A percentile compares a stretch with the other conserved stretches of the same genome.
Evolutionary conservation across 2,329 filamentous ascomycete genomes (phyloP).

Genomic region (Colletotrichum aenigma): DNA sequence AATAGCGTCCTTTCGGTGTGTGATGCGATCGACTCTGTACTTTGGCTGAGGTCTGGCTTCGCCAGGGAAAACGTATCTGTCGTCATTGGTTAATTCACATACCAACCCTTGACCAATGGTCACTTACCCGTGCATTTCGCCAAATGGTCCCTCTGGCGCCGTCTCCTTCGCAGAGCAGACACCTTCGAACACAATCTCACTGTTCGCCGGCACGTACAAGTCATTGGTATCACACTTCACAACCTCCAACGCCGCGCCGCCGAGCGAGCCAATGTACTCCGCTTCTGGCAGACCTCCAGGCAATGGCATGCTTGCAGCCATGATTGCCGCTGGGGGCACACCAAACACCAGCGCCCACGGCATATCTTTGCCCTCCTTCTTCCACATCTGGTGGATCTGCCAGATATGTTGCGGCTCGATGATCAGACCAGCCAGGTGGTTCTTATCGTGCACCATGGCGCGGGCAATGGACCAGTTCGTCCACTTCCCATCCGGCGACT

Average conservation of each 20-base stretch:
- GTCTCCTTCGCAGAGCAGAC: slow-evolving; percentile 47
- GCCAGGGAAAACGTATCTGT: slow-evolving; percentile 20
- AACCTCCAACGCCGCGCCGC: slow-evolving; percentile 47
- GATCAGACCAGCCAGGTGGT: slow-evolving; percentile 43
- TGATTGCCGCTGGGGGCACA: slow-evolving; percentile 52
- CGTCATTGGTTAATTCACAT: slow-evolving; percentile 27
- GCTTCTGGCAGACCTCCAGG: slow-evolving; percentile 52
- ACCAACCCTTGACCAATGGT: rapidly evolving
- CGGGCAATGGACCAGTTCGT: slow-evolving; percentile 51
- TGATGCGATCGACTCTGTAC: slow-evolving; percentile 50
- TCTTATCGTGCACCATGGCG: slow-evolving; percentile 50
- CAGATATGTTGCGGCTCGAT: slow-evolving; percentile 50
- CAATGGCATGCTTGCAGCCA: slow-evolving; percentile 53
- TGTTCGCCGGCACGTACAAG: slow-evolving; percentile 50
- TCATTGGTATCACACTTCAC: slow-evolving; percentile 58
- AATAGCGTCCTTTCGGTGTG: slow-evolving; percentile 51
- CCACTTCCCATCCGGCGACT: slow-evolving; percentile 49
- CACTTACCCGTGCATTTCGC: slow-evolving; percentile 37
- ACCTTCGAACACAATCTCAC: slow-evolving; percentile 57
- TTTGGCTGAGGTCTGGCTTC: slow-evolving; percentile 30
- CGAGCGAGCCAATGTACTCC: slow-evolving; percentile 52
- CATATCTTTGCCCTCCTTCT: slow-evolving; percentile 45
- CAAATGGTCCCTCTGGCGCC: slow-evolving; percentile 52
- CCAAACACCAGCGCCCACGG: slow-evolving; percentile 53
- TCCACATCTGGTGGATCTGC: slow-evolving; percentile 51